Percentiles rank a stretch among this genome's conserved stretches.
These are phyloP conservation scores for Eremomyces bilateralis DNA, from an alignment of 495 filamentous ascomycete species.

Conservation along the genomic window DNA sequence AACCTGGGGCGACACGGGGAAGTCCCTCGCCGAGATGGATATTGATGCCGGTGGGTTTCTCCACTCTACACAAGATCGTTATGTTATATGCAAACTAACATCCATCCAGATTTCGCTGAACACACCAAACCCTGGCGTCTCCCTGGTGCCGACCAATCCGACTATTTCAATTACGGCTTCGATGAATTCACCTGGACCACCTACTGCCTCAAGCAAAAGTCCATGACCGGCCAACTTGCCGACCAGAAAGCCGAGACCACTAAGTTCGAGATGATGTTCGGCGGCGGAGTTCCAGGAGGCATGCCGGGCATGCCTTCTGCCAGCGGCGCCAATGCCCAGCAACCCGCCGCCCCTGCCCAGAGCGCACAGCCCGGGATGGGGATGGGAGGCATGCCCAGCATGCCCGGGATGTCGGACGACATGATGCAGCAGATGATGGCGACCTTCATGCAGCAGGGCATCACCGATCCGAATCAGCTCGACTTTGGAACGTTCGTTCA, in stretches of 20 bases:
- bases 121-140: conserved; percentile 89
- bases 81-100: conserved; percentile 19
- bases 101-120: conserved; percentile 58
- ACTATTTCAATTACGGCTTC: conserved; percentile 99
- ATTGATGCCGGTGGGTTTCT: conserved; percentile 59
- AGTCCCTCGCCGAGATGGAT: conserved; percentile 31
- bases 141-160: conserved; percentile 82
- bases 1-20: conserved; percentile 10
- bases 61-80: conserved; percentile 18
- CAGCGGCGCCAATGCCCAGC: conserved; percentile 16
- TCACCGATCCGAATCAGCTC: conserved; percentile 56
- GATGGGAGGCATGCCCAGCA: conserved; percentile 30
- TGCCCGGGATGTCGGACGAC: conserved; percentile 38
- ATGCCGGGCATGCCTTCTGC: conserved; percentile 50
- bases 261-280: conserved; percentile 67
- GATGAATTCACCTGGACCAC: conserved; percentile 98
- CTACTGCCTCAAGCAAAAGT: conserved; percentile 76
- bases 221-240: conserved; percentile 45
- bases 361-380: conserved; percentile 12
- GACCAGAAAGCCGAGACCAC: conserved; percentile 72
- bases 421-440: conserved; percentile 7
- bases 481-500: conserved; percentile 23
- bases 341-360: conserved; percentile 7
- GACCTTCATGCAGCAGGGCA: conserved; percentile 44
- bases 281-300: conserved; percentile 46